These are phyloP conservation scores for Schwanniomyces occidentalis DNA, from an alignment of 805 yeast genomes.

Conservation along the genomic window DNA sequence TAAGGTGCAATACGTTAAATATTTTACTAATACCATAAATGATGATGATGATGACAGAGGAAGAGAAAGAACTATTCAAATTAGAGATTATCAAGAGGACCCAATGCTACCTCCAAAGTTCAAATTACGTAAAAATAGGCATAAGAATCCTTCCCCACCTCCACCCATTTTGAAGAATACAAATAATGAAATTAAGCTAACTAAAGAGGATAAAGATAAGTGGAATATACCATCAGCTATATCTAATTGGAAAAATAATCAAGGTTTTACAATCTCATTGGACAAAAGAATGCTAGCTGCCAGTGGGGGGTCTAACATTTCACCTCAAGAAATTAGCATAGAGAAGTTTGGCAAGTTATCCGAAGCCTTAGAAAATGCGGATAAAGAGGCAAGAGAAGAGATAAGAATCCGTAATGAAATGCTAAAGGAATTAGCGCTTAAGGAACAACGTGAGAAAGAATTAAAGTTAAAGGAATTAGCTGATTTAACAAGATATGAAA, in stretches of 20 bases:
- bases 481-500: slow-evolving; percentile 22
- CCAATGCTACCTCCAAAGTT: slow-evolving; percentile 85
- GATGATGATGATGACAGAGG: slow-evolving; percentile 16
- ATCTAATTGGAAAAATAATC: slow-evolving; percentile 94
- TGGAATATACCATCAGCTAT: slow-evolving; percentile 92
- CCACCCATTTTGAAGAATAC: slow-evolving; percentile 57
- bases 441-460: slow-evolving; percentile 32
- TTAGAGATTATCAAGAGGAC: slow-evolving; percentile 69
- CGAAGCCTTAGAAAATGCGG: slow-evolving; percentile 73
- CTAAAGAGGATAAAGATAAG: slow-evolving; percentile 69
- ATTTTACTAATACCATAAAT: slow-evolving; percentile 17
- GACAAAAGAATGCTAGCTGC: slow-evolving; percentile 70
- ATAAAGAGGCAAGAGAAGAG: slow-evolving; percentile 27
- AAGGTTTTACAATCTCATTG: slow-evolving; percentile 79
- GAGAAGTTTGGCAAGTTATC: slow-evolving; percentile 64
- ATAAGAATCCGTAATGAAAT: slow-evolving; percentile 26
- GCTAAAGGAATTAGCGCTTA: slow-evolving; percentile 20
- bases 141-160: slow-evolving; percentile 56
- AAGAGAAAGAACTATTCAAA: slow-evolving; percentile 51
- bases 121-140: slow-evolving; percentile 71
- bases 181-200: slow-evolving; percentile 45
- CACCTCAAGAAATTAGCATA: slow-evolving; percentile 22
- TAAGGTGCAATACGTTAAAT: slow-evolving; percentile 23
- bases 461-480: slow-evolving; percentile 28
- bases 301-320: slow-evolving; percentile 25